Evolutionary conservation across 2,329 filamentous ascomycete genomes (phyloP).

Genomic region (Aspergillus sojae): DNA sequence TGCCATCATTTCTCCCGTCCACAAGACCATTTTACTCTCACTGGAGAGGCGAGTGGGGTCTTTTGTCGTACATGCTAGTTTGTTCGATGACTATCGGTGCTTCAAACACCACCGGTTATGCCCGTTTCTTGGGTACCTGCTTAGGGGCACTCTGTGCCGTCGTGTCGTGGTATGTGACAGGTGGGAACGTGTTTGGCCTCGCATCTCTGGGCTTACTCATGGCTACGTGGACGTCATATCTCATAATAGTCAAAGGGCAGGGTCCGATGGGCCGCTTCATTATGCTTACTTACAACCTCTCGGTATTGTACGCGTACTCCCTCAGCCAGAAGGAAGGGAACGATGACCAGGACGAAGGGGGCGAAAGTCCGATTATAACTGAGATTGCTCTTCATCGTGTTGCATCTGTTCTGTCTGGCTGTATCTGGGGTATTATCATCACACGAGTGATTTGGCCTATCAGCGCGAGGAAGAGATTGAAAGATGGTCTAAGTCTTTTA

Average conservation of each 20-base stretch:
- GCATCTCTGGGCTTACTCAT: slow-evolving; percentile 80
- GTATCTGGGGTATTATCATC: slow-evolving; percentile 88
- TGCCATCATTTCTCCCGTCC: slow-evolving; percentile 79
- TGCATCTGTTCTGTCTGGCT: slow-evolving; percentile 80
- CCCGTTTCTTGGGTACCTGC: slow-evolving; percentile 83
- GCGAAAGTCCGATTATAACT: slow-evolving; percentile 77
- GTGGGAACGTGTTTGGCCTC: slow-evolving; percentile 74
- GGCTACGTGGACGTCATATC: slow-evolving; percentile 81
- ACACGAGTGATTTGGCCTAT: slow-evolving; percentile 93
- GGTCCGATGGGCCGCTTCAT: slow-evolving; percentile 92
- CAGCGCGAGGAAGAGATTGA: slow-evolving; percentile 82
- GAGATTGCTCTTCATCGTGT: slow-evolving; percentile 89
- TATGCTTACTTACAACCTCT: slow-evolving; percentile 93
- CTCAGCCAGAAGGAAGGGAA: slow-evolving; percentile 77
- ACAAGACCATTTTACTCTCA: slow-evolving; percentile 80
- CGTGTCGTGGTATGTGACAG: slow-evolving; percentile 74
- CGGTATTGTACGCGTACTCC: slow-evolving; percentile 90
- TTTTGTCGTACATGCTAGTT: slow-evolving; percentile 96
- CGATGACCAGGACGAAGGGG: slow-evolving; percentile 84
- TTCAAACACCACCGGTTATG: slow-evolving; percentile 86
- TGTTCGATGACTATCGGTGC: slow-evolving; percentile 97
- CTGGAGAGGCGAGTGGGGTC: slow-evolving; percentile 95
- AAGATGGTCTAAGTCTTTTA: slow-evolving; percentile 84
- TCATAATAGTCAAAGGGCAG: slow-evolving; percentile 81
- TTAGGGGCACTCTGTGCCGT: slow-evolving; percentile 77